Evolutionary conservation across 2,329 filamentous ascomycete species (phyloP).

Genomic region (Alternaria sp.): DNA sequence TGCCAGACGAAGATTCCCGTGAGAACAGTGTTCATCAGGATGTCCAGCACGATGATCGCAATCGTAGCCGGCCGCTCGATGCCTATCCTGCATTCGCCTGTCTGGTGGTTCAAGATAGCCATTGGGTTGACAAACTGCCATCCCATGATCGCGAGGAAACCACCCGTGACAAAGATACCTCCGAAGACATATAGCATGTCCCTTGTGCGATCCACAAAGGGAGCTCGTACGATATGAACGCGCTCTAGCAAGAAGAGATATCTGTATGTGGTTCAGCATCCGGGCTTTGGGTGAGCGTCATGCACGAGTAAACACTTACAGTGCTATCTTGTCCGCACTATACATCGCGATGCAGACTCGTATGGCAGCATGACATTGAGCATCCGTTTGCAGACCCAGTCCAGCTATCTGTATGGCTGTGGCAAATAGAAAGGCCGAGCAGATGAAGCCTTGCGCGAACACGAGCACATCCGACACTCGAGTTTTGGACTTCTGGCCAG

Average conservation of each 20-base stretch:
- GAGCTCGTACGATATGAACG: slow-evolving; percentile 41
- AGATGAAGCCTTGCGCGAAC: slow-evolving; percentile 25
- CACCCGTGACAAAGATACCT: slow-evolving; percentile 23
- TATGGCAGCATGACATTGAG: slow-evolving; percentile 40
- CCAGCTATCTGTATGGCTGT: slow-evolving; percentile 34
- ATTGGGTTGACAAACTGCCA: slow-evolving; percentile 33
- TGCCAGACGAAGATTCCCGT: slow-evolving; percentile 45
- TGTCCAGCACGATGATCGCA: slow-evolving; percentile 42
- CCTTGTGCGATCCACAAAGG: slow-evolving; percentile 32
- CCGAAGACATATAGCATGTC: slow-evolving; percentile 42
- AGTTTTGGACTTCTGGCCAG: slow-evolving; percentile 13
- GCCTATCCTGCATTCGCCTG: slow-evolving; percentile 45
- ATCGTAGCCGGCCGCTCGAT: slow-evolving; percentile 37
- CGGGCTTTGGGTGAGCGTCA: not conserved
- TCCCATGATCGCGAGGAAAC: slow-evolving; percentile 28
- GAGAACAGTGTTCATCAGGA: slow-evolving; percentile 40
- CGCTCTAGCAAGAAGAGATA: slow-evolving; percentile 50
- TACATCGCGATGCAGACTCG: slow-evolving; percentile 48
- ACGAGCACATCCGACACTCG: slow-evolving; percentile 23
- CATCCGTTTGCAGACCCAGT: slow-evolving; percentile 32
- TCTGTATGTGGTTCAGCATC: slow-evolving; percentile 10
- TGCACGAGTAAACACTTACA: slow-evolving; percentile 17
- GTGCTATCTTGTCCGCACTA: slow-evolving; percentile 35
- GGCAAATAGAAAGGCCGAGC: slow-evolving; percentile 32
- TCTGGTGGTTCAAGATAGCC: slow-evolving; percentile 28